A percentile compares a stretch with the other conserved stretches of the same genome.
phyloP scores from a whole-genome alignment of 345 rosid genomes.

The Abelmoschus esculentus region DNA sequence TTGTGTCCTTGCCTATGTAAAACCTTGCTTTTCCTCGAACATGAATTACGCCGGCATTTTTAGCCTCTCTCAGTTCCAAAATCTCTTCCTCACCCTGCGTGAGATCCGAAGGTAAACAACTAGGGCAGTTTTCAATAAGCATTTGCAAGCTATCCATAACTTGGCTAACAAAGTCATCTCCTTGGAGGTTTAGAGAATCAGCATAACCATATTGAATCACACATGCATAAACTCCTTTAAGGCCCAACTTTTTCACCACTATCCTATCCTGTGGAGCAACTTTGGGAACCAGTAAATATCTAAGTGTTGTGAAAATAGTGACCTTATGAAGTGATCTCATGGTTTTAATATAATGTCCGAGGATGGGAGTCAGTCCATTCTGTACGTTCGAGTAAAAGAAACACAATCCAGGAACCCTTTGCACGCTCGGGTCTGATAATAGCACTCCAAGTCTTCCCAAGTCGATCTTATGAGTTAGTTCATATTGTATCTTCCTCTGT shows the following conservation, averaged over 20 bases:
- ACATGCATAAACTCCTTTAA: slow-evolving; percentile 45
- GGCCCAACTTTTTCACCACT: slow-evolving; percentile 31
- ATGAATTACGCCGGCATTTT: slow-evolving; percentile 41
- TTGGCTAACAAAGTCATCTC: slow-evolving; percentile 39
- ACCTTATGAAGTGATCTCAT: slow-evolving; percentile 74
- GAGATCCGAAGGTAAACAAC: slow-evolving; percentile 4
- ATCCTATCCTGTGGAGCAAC: slow-evolving; percentile 48
- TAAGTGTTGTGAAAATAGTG: slow-evolving; percentile 64
- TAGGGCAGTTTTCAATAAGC: slow-evolving; percentile 21
- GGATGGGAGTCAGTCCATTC: slow-evolving; percentile 69
- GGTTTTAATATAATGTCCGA: slow-evolving; percentile 70
- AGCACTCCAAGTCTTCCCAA: slow-evolving; percentile 46
- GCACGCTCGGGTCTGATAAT: slow-evolving; percentile 55
- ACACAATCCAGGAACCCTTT: slow-evolving; percentile 71
- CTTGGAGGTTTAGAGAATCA: slow-evolving; percentile 47
- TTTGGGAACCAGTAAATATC: slow-evolving; percentile 52
- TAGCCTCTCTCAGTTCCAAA: slow-evolving; percentile 32
- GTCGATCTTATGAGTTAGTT: slow-evolving; percentile 56
- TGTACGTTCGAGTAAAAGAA: slow-evolving; percentile 83
- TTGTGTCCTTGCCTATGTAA: slow-evolving; percentile 22
- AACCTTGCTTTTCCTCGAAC: slow-evolving; percentile 28
- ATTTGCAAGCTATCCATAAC: slow-evolving; percentile 31
- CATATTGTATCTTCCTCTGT: slow-evolving; percentile 67
- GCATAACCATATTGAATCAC: slow-evolving; percentile 63
- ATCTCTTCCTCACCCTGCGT: slow-evolving; percentile 30